These are phyloP conservation scores for Claviceps pazoutovae DNA, from an alignment of 2,329 filamentous ascomycete genomes.

Conservation along the genomic window DNA sequence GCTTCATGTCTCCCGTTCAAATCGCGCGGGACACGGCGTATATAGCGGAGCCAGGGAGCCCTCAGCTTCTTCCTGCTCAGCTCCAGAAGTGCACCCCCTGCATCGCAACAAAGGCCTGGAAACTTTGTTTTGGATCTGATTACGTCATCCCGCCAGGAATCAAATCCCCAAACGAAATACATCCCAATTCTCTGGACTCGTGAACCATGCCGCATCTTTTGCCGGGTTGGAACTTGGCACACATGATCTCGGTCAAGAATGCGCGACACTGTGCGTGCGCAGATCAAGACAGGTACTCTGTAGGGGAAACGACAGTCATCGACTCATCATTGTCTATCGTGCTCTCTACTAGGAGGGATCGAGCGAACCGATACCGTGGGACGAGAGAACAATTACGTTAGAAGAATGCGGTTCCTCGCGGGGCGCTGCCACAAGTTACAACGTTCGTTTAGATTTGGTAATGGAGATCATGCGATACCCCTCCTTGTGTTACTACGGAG, in stretches of 20 bases:
- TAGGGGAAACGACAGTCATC: no score
- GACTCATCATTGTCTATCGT: no score
- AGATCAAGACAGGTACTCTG: not conserved
- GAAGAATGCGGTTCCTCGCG: slow-evolving; percentile 18
- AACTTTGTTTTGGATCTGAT: not conserved
- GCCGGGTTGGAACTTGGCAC: no score
- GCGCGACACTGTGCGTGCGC: not conserved
- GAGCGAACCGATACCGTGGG: not conserved
- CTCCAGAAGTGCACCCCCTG: no score
- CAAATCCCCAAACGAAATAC: no score
- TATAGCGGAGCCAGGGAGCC: no score
- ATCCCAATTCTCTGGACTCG: no score
- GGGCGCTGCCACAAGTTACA: not conserved
- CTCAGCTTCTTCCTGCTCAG: no score
- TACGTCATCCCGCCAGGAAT: not conserved
- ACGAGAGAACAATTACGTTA: slow-evolving; percentile 31
- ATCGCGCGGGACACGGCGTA: no score
- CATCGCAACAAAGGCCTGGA: not conserved
- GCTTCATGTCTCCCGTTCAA: no score
- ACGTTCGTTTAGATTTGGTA: not conserved
- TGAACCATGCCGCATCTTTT: no score
- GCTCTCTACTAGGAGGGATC: not conserved
- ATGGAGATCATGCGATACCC: not conserved
- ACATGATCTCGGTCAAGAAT: not conserved
- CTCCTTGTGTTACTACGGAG: not conserved